Percentiles rank a stretch among this genome's conserved stretches.
phyloP scores from a whole-genome alignment of 202 grass and related monocot genomes.

The Carex arenaria region DNA sequence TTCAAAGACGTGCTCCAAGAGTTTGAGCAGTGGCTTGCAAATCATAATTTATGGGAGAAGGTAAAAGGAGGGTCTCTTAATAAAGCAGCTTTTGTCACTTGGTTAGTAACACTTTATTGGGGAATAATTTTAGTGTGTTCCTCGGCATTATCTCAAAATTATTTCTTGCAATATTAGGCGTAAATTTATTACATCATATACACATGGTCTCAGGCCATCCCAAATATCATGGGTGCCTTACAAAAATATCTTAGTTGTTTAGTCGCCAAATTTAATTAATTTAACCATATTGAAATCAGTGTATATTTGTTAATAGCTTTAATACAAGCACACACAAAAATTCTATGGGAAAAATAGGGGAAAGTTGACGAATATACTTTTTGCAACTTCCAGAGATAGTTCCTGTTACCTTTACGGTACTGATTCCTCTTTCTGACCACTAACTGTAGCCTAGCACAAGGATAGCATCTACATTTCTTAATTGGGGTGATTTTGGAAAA shows the following conservation, averaged over 20 bases:
- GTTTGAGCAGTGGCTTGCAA: slow-evolving; percentile 69
- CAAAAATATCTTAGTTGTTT: not conserved
- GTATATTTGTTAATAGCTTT: not conserved
- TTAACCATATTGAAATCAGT: not conserved
- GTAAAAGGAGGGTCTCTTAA: slow-evolving; percentile 61
- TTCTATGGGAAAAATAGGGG: not conserved
- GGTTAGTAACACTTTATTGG: slow-evolving; percentile 39
- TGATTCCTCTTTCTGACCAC: not conserved
- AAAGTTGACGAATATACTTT: not conserved
- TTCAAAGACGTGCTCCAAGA: slow-evolving; percentile 68
- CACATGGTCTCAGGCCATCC: not conserved
- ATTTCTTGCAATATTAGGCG: not conserved
- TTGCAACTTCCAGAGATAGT: not conserved
- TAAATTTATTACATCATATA: not conserved
- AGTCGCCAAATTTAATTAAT: not conserved
- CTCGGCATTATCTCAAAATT: slow-evolving; percentile 6
- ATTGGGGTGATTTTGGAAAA: not conserved
- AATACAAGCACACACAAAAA: not conserved
- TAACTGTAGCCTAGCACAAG: not conserved
- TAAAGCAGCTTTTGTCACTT: slow-evolving; percentile 67
- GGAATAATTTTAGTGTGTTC: not conserved
- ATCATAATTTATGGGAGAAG: slow-evolving; percentile 66
- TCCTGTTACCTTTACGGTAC: not conserved
- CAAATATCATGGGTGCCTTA: not conserved
- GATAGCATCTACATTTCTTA: not conserved